Evolutionary conservation across 176 grass and related monocot genomes (phyloP).

Genomic region (Triticum monococcum): DNA sequence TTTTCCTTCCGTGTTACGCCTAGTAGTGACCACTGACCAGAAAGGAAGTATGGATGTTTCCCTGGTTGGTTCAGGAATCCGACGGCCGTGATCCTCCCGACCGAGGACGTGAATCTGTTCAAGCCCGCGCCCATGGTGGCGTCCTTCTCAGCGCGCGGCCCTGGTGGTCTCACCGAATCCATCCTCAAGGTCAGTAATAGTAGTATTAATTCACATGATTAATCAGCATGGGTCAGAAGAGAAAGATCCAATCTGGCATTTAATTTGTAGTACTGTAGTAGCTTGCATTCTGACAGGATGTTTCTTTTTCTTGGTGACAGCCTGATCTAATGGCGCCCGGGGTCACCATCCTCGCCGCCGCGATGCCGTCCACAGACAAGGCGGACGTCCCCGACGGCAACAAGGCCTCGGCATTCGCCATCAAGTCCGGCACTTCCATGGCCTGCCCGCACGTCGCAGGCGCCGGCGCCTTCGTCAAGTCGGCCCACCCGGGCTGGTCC

Average conservation of each 20-base stretch:
- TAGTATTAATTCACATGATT: neutral
- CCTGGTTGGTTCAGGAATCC: constrained; percentile 49
- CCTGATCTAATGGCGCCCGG: constrained; percentile 97
- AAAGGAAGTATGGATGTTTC: neutral
- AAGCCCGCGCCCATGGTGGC: constrained; percentile 85
- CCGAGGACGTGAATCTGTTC: constrained; percentile 53
- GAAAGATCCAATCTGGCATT: neutral
- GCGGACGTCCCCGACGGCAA: constrained; percentile 57
- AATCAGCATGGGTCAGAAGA: neutral
- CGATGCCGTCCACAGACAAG: constrained; percentile 58
- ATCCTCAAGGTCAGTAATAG: constrained; percentile 64
- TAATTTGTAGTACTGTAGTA: neutral
- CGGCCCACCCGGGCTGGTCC: constrained; percentile 79
- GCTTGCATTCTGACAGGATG: neutral
- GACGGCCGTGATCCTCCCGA: constrained; percentile 68
- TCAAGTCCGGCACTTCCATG: constrained; percentile 95
- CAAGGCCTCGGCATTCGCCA: constrained; percentile 70
- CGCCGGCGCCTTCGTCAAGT: constrained; percentile 76
- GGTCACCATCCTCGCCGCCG: constrained; percentile 79
- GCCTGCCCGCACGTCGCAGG: constrained; percentile 96
- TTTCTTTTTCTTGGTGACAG: constrained; percentile 26
- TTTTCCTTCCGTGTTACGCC: neutral
- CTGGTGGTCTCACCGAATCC: constrained; percentile 72
- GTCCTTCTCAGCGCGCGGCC: constrained; percentile 78
- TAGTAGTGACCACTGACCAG: neutral